Evolutionary conservation across 2,329 filamentous ascomycete species (phyloP).

Genomic region (Phialocephala subalpina): DNA sequence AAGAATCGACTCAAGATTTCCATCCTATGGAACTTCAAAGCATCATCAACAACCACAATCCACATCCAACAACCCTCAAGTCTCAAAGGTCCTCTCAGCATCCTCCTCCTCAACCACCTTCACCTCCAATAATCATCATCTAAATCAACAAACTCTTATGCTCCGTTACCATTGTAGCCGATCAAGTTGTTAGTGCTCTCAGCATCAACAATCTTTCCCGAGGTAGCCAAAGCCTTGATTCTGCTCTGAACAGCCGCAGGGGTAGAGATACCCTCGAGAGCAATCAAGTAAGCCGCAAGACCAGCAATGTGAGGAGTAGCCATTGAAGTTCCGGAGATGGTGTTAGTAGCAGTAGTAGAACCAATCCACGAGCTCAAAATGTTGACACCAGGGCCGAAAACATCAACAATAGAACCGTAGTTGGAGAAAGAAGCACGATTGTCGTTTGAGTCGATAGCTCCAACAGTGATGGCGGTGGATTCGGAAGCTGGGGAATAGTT

Average conservation of each 20-base stretch:
- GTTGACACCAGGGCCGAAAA: conserved; percentile 58
- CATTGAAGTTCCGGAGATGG: conserved; percentile 68
- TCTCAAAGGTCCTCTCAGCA: background rate
- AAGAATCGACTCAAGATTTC: too few species aligned
- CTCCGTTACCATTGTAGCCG: conserved; percentile 60
- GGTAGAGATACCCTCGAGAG: conserved; percentile 51
- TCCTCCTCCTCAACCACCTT: background rate
- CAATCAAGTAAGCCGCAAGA: conserved; percentile 64
- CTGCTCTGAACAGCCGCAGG: conserved; percentile 54
- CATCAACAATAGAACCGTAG: conserved; percentile 57
- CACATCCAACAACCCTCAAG: background rate
- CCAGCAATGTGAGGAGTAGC: conserved; percentile 67
- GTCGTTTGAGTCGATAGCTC: conserved; percentile 53
- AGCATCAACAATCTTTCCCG: conserved; percentile 50
- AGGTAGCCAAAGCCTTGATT: conserved; percentile 53
- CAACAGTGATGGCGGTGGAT: conserved; percentile 60
- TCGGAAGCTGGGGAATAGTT: conserved; percentile 57
- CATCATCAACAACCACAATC: background rate
- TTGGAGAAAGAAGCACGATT: conserved; percentile 56
- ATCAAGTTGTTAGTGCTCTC: conserved; percentile 59
- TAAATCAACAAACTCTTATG: conserved; percentile 32
- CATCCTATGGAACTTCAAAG: background rate
- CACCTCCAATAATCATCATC: background rate
- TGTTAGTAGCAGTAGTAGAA: conserved; percentile 53
- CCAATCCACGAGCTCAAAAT: conserved; percentile 57